Conservation (phyloP, 768 basidiomycete genomes). For the Chlorophyllum brunneum region DNA sequence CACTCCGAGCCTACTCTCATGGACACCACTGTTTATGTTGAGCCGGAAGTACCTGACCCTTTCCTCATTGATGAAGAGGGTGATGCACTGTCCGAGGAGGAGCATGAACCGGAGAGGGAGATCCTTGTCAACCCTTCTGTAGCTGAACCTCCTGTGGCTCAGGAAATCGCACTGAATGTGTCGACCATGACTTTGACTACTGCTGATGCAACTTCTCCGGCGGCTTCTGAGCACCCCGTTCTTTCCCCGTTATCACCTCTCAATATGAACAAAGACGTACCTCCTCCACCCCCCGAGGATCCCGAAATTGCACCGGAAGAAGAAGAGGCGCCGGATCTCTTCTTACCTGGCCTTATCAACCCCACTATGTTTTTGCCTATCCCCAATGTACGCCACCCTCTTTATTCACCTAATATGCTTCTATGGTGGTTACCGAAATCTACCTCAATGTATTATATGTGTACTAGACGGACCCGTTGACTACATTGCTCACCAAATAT, state of each 20-base stretch:
- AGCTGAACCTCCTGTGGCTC: constrained; percentile 27
- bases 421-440: constrained; percentile 60
- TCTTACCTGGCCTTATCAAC: constrained; percentile 63
- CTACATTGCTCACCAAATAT: constrained; percentile 79
- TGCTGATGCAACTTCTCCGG: constrained; percentile 20
- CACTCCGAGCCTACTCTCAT: constrained; percentile 8
- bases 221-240: constrained; percentile 19
- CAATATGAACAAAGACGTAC: constrained; percentile 53
- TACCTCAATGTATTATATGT: constrained; percentile 42
- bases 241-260: constrained; percentile 17
- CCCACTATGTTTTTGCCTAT: constrained; percentile 87
- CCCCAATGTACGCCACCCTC: constrained; percentile 71
- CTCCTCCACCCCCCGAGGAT: constrained; percentile 30
- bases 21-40: constrained; percentile 25
- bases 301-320: constrained; percentile 33
- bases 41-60: constrained; percentile 49
- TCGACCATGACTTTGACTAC: neutral
- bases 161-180: constrained; percentile 41
- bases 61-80: constrained; percentile 57
- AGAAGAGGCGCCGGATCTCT: constrained; percentile 52
- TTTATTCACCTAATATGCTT: constrained; percentile 41
- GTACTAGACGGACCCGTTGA: constrained; percentile 80
- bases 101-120: constrained; percentile 16
- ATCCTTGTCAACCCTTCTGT: constrained; percentile 28
- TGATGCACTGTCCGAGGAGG: constrained; percentile 38